Conservation (phyloP, 768 basidiomycete species). For the Cantharellus cinnabarinus region DNA sequence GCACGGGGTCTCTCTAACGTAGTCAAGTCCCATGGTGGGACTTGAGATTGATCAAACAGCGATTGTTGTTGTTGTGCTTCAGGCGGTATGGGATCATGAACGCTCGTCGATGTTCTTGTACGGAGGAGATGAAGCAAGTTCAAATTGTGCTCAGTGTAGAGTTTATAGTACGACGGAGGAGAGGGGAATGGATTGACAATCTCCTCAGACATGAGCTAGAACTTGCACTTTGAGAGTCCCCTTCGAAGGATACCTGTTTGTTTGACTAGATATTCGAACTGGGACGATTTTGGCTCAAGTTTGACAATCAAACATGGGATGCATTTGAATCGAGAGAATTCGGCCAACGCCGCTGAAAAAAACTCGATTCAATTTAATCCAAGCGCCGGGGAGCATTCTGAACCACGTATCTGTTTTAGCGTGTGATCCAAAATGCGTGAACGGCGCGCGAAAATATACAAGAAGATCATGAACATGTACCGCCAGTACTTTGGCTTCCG, state of each 20-base stretch:
- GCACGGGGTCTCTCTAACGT: slow-evolving; percentile 72
- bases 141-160: slow-evolving; percentile 58
- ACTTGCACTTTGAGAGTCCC: no score
- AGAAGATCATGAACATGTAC: slow-evolving; percentile 85
- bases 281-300: no score
- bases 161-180: slow-evolving; percentile 65
- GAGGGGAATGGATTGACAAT: slow-evolving; percentile 61
- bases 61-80: slow-evolving; percentile 21
- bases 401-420: no score
- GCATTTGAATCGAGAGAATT: no score
- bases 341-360: no score
- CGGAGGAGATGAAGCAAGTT: slow-evolving; percentile 40
- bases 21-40: slow-evolving; percentile 57
- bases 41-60: slow-evolving; percentile 46
- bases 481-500: slow-evolving; percentile 73
- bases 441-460: slow-evolving; percentile 86
- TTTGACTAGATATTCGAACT: no score
- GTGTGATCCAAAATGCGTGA: slow-evolving; percentile 46
- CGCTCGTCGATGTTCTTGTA: slow-evolving; percentile 22
- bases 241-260: no score
- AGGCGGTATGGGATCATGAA: slow-evolving; percentile 15
- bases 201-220: not conserved
- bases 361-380: no score
- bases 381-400: no score
- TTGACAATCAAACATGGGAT: no score